Conservation (phyloP, 2,329 filamentous ascomycete species). For the Penicillium aurantiogriseum region DNA sequence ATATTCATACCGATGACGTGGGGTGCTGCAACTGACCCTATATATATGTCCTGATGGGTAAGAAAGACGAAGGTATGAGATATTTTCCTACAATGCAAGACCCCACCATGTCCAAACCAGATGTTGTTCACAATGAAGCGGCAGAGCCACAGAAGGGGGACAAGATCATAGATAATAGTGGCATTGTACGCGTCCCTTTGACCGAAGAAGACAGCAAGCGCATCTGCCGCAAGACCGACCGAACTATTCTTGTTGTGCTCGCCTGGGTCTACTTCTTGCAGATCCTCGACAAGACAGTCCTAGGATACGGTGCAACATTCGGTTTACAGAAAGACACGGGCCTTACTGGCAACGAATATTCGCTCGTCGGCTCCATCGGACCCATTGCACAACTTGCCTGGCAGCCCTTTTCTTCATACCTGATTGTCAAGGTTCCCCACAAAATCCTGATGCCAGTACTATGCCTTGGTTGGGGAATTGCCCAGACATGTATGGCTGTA, state of each 20-base stretch:
- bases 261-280: constrained; percentile 50
- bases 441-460: constrained; percentile 56
- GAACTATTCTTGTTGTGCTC: constrained; percentile 52
- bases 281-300: constrained; percentile 59
- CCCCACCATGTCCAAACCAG: constrained; percentile 19
- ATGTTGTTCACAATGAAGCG: constrained; percentile 22
- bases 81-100: not conserved
- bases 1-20: not conserved
- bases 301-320: constrained; percentile 59
- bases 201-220: constrained; percentile 48
- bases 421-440: constrained; percentile 62
- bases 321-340: constrained; percentile 52
- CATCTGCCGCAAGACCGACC: constrained; percentile 62
- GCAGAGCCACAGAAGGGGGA: constrained; percentile 10
- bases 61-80: not conserved
- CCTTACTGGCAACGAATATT: constrained; percentile 56
- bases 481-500: constrained; percentile 49
- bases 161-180: constrained; percentile 14
- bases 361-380: constrained; percentile 56
- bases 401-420: constrained; percentile 59
- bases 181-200: constrained; percentile 26
- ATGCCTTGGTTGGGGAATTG: constrained; percentile 50
- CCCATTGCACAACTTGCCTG: constrained; percentile 61
- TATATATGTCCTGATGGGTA: not conserved
- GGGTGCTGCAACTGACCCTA: not conserved